phyloP scores from a whole-genome alignment of 768 basidiomycete genomes.

The Russula sp. region DNA sequence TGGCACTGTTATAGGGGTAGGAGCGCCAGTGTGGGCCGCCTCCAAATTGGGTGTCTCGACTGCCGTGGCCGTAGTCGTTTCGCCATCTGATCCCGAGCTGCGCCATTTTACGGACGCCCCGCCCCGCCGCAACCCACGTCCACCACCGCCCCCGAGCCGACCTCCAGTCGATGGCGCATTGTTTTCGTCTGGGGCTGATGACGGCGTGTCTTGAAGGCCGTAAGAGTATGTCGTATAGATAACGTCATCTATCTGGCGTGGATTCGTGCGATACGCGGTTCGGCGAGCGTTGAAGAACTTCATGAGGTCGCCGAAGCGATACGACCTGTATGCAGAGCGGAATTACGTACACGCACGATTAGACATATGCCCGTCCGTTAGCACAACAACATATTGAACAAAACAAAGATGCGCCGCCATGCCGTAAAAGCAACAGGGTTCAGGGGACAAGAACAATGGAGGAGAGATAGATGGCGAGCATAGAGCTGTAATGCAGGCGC shows the following conservation, averaged over 20 bases:
- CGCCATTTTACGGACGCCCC: slow-evolving; percentile 33
- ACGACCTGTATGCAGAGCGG: slow-evolving; percentile 55
- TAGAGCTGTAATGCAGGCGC: slow-evolving; percentile 19
- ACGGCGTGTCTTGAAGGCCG: slow-evolving; percentile 43
- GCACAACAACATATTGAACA: background rate
- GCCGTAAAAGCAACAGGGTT: background rate
- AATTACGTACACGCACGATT: background rate
- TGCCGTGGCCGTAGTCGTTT: slow-evolving; percentile 27
- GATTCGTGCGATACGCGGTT: slow-evolving; percentile 78
- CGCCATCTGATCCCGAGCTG: slow-evolving; percentile 31
- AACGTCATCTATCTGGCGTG: slow-evolving; percentile 86
- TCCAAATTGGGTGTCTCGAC: slow-evolving; percentile 22
- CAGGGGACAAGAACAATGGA: background rate
- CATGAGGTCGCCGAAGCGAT: slow-evolving; percentile 81
- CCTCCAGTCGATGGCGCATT: slow-evolving; percentile 19
- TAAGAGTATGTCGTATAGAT: slow-evolving; percentile 92
- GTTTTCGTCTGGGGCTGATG: slow-evolving; percentile 28
- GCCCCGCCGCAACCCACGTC: background rate
- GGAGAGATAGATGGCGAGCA: background rate
- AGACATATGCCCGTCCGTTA: background rate
- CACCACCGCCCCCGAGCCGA: slow-evolving; percentile 8
- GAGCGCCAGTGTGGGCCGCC: background rate
- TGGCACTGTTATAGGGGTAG: background rate
- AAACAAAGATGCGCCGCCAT: background rate
- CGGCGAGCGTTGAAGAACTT: slow-evolving; percentile 87